Evolutionary conservation across 2,329 filamentous ascomycete species (phyloP), one percentile per base, ranked within the genome.

Genomic region (Alternaria brassicicola): DNA sequence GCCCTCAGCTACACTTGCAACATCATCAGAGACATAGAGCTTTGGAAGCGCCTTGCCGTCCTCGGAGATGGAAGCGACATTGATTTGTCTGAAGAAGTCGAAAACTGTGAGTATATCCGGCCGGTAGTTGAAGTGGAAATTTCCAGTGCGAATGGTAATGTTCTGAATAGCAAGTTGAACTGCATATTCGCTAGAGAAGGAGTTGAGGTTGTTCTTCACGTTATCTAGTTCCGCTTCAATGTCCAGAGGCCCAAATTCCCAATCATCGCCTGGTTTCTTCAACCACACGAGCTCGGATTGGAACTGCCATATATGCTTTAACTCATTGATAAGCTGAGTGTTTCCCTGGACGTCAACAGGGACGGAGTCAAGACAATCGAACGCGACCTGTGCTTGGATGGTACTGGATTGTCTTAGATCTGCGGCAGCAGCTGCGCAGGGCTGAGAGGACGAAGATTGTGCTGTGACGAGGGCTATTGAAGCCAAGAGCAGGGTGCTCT

Each of bases 241-340:
- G 36, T 79, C 78, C 8, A 77, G 57, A 1, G 70, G 48, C 10
- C 76, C 74, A 31, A 71, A 70, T 19, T 75, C 66, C 60, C 71
- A 75, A 8, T 72, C 71, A 19, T 62, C 39, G 15, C 73, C 74
- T 13, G 75, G 70, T 33, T 73, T 68, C 51, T 77, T 74, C 25
- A 77, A 64, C 56, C 76, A 78, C 4, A 57, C 64, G 12, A 77
- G 51, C 8, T 74, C 72, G n/a, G 72, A 76, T 33, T 79, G 75
- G 45, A 76, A 78, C 35, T 76, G 62, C 57, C 75, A 64, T 13
- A 76, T 64, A 9, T 59, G 31, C 39, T 72, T 72, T 3, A 76
- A 52, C 35, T 76, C 70, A 3, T 70, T 62, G 39, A 78, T 66
- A 41, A 75, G 71, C 6, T 64, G 42, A 1, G 53, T 33, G 47